Conservation (phyloP, 495 filamentous ascomycete genomes). For the Chaetomium fimeti region DNA sequence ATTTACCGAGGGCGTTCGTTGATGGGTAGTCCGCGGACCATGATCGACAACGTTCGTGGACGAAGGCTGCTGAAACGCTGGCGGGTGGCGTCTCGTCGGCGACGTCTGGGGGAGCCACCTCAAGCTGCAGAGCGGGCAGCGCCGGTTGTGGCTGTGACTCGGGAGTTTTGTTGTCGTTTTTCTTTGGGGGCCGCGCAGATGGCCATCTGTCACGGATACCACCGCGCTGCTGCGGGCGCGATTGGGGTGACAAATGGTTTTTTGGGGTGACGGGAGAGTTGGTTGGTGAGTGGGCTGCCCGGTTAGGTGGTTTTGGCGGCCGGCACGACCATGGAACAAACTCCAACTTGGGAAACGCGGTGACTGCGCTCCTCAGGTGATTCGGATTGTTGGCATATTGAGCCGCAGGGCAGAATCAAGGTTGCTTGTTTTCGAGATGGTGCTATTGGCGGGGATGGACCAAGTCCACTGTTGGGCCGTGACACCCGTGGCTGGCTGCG, state of each 20-base stretch:
- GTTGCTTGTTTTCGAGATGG: too few species aligned
- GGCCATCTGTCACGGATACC: not conserved
- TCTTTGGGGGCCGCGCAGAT: not conserved
- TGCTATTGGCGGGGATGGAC: too few species aligned
- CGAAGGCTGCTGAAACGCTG: not conserved
- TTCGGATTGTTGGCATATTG: too few species aligned
- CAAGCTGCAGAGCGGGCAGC: not conserved
- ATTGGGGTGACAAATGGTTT: not conserved
- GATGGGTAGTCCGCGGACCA: too few species aligned
- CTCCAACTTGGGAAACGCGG: not conserved
- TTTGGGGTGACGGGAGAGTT: not conserved
- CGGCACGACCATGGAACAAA: not conserved
- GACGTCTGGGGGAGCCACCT: not conserved
- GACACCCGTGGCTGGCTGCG: too few species aligned
- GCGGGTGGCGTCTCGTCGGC: not conserved
- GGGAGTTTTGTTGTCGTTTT: too few species aligned
- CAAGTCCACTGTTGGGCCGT: too few species aligned
- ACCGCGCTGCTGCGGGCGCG: not conserved
- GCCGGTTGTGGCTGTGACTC: not conserved
- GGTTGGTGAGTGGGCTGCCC: not conserved
- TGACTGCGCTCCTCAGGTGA: too few species aligned
- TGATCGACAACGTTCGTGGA: too few species aligned
- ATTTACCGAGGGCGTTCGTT: too few species aligned
- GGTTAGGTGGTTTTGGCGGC: not conserved
- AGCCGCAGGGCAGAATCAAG: too few species aligned